phyloP scores from a whole-genome alignment of 1,139 yeast species.

The Debaryomyces sp. region DNA sequence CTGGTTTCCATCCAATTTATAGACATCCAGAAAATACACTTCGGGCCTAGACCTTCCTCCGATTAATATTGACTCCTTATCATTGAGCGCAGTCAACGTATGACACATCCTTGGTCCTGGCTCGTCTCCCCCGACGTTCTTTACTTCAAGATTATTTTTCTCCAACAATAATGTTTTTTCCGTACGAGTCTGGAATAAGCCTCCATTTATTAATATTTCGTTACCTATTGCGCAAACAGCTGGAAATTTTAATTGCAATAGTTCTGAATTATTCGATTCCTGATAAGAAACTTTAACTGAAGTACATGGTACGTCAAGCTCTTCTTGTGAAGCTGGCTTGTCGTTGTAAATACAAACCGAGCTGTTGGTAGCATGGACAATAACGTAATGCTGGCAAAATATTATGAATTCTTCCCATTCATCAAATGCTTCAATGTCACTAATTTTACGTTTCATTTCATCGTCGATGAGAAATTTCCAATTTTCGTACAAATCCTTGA shows the following conservation, averaged over 20 bases:
- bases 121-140: constrained; percentile 12
- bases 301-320: constrained; percentile 8
- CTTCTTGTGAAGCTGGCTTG: neutral
- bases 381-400: constrained; percentile 76
- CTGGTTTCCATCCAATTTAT: constrained; percentile 17
- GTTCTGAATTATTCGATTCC: constrained; percentile 8
- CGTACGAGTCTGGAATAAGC: constrained; percentile 51
- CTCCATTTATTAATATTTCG: constrained; percentile 52
- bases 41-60: constrained; percentile 77
- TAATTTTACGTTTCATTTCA: constrained; percentile 26
- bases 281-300: constrained; percentile 12
- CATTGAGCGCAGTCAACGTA: constrained; percentile 39
- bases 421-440: constrained; percentile 66
- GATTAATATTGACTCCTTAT: constrained; percentile 39
- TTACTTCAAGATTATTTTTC: constrained; percentile 16
- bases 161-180: constrained; percentile 20
- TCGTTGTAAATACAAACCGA: constrained; percentile 16
- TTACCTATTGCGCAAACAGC: constrained; percentile 35
- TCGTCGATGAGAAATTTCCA: constrained; percentile 53
- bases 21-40: constrained; percentile 36
- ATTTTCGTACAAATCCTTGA: constrained; percentile 56
- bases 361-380: constrained; percentile 65
- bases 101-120: constrained; percentile 66
- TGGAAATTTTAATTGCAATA: constrained; percentile 49
- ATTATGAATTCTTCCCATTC: constrained; percentile 83